A percentile compares a stretch with the other conserved stretches of the same genome.
Evolutionary conservation across 2,329 filamentous ascomycete genomes (phyloP).

Genomic region (Cladosporium sp.): DNA sequence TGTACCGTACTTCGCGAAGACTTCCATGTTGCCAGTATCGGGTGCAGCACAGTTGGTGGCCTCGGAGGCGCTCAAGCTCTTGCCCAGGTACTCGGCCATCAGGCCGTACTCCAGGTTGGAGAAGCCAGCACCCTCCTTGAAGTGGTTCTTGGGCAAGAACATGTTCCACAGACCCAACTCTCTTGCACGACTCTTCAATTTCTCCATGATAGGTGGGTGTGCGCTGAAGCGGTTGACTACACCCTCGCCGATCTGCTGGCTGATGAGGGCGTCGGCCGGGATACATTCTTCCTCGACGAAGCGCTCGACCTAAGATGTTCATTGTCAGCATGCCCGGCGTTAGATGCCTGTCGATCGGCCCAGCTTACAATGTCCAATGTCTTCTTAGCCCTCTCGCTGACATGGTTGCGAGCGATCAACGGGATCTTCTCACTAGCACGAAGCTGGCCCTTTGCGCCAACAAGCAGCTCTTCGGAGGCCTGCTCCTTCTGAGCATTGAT

Average conservation of each 20-base stretch:
- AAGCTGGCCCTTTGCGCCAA: constrained; percentile 27
- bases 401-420: constrained; percentile 56
- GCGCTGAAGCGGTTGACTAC: constrained; percentile 68
- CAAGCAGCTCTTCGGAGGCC: constrained; percentile 30
- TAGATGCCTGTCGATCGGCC: background rate
- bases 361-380: constrained; percentile 66
- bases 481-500: constrained; percentile 26
- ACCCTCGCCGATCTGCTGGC: constrained; percentile 74
- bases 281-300: constrained; percentile 93
- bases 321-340: background rate
- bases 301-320: constrained; percentile 66
- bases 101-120: constrained; percentile 94
- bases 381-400: constrained; percentile 80
- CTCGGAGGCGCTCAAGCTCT: constrained; percentile 78
- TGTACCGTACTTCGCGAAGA: constrained; percentile 50
- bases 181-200: constrained; percentile 79
- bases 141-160: constrained; percentile 93
- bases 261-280: constrained; percentile 71
- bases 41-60: constrained; percentile 67
- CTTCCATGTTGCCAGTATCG: constrained; percentile 51
- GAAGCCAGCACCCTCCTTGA: constrained; percentile 91
- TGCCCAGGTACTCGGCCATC: constrained; percentile 94
- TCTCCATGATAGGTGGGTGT: constrained; percentile 78
- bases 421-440: constrained; percentile 55
- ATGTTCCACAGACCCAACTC: constrained; percentile 94